Base-by-base conservation (phyloP, 1,284 basidiomycete genomes). In the Cutaneotrichosporon cyanovorans region DNA sequence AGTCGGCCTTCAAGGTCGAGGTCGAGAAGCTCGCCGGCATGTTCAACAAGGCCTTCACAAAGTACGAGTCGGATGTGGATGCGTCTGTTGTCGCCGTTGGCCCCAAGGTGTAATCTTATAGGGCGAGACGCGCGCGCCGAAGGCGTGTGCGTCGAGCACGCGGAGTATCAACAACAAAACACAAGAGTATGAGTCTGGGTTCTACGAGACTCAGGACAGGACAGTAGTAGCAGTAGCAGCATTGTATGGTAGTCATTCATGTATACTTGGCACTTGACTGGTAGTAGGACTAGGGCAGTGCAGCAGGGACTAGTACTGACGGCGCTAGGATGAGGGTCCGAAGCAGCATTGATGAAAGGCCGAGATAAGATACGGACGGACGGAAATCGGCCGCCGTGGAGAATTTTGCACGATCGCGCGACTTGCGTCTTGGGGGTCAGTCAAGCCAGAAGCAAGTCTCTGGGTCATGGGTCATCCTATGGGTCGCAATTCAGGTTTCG, bases 41-140 rank as follows among this genome's bases (percentile, higher is more conserved):
- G 90, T 96, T 95, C 81, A 77, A 78, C 68, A 88, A 86, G 75
- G 90, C 89, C 42, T 93, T 92, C 71, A 81, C 81, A 60, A 74
- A 90, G 68, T 95, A 93, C 68, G 85, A 90, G 75, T 78, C 77
- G 58, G 87, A 87, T 58, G 85, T 92, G 18, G 78, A 81, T 35
- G 77, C 78, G 58, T 83, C 83, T 70, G 85, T 92, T 48, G 77
- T 83, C 66, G 66, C 78, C 56, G 86, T 88, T 37, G 89, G 88
- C 37, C 90, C 89, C 20, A 59, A 66, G 41, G 41, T 53, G 33
- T 42, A 49, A 39, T 15, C 4, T n/a, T n/a, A n/a, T n/a, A n/a
- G n/a, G n/a, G 10, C 21, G 14, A n/a, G n/a, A n/a, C n/a, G n/a
- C n/a, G n/a, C n/a, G n/a, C n/a, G n/a, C n/a, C n/a, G n/a, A n/a